A percentile compares a stretch with the other conserved stretches of the same genome.
phyloP scores from a whole-genome alignment of 2,329 filamentous ascomycete species.

The Herpomyces periplanetae region DNA sequence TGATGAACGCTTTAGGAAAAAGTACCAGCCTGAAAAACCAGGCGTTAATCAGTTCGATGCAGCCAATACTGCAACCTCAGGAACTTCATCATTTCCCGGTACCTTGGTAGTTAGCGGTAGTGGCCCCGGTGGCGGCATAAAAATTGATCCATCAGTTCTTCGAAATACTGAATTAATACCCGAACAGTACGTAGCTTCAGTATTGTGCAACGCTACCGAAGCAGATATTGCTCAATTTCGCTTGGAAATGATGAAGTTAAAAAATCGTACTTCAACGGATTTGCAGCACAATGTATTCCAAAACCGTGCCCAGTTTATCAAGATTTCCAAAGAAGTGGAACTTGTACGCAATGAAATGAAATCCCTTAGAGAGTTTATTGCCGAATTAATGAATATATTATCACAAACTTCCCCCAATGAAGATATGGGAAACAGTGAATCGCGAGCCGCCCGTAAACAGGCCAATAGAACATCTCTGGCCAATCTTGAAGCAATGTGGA shows the following conservation, averaged over 20 bases:
- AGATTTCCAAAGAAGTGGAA: conserved; percentile 94
- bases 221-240: conserved; percentile 55
- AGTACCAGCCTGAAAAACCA: too few relatives aligned
- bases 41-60: too few relatives aligned
- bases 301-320: conserved; percentile 91
- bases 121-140: conserved; percentile 6
- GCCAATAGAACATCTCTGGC: conserved; percentile 70
- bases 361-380: conserved; percentile 54
- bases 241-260: conserved; percentile 29
- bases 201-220: conserved; percentile 51
- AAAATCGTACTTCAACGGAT: conserved; percentile 36
- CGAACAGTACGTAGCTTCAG: conserved; percentile 17
- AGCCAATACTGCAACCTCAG: too few relatives aligned
- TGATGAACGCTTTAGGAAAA: conserved; percentile 4
- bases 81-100: neutral
- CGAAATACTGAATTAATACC: conserved; percentile 2
- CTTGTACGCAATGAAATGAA: conserved; percentile 91
- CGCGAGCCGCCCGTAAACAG: conserved; percentile 11
- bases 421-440: conserved; percentile 6
- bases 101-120: conserved; percentile 8
- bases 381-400: conserved; percentile 40
- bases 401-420: conserved; percentile 9
- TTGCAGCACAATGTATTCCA: conserved; percentile 85
- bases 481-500: conserved; percentile 26
- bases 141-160: conserved; percentile 6